Base-by-base conservation (phyloP, 257 asterid species). In the Craterostigma plantagineum region DNA sequence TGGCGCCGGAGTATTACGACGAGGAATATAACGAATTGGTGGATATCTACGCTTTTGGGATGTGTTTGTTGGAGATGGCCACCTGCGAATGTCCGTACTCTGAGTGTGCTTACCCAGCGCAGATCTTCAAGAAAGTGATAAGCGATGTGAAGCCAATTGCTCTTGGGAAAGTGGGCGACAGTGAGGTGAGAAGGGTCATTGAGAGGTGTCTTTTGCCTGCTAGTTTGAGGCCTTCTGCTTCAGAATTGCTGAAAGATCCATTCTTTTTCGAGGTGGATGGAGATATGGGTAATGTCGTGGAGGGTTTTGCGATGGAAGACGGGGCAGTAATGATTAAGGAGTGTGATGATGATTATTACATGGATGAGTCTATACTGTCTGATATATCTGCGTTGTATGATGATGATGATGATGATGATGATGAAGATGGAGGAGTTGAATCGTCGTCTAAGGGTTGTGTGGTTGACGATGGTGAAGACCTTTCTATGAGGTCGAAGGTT, bases 31-130 rank as follows among this genome's bases (percentile, higher is more conserved):
- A 63, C 1, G 72, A 73, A 34, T 51, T 55, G n/a, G 82, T 63
- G 1, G 78, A 63, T 23, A 12, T 66, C 2, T 73, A 63, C 49
- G 52, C 82, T 2, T 69, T 69, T 10, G 82, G 82, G 1, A 52
- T 73, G 78, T 73, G 75, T 48, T 46, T 73, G 51, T 35, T 73
- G 48, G 82, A 66, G 45, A 7, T 73, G 57, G 54, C 48, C 9
- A 66, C 73, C 7, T 47, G 41, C 10, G 70, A 73, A 10, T 61
- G 33, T 39, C 75, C 72, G 1, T 73, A 60, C 23, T 49, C 45
- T 1, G 70, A 69, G 54, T 73, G 72, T 50, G 53, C 45, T 3
- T 60, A 54, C 30, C 58, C 49, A 1, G 59, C 56, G 0, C 78
- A 69, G 46, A 61, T 73, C 7, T 63, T 40, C 53, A 66, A 50